These are phyloP conservation scores for Fusarium chlamydosporum DNA, from an alignment of 2,329 filamentous ascomycete species.

Conservation along the genomic window DNA sequence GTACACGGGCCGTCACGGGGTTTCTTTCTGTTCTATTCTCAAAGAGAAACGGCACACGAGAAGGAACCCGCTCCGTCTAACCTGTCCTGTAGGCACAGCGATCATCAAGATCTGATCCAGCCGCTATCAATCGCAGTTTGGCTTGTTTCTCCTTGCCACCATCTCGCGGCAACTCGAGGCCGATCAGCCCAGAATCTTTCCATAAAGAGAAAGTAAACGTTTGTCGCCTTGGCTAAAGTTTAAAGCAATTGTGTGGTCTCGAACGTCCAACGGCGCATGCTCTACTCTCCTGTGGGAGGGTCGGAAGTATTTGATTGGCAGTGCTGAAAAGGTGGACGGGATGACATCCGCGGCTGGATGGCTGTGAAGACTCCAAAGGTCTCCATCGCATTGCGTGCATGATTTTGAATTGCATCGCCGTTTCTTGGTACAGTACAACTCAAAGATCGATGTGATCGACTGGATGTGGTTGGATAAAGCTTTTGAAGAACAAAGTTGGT, in stretches of 20 bases:
- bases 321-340: conserved; percentile 28
- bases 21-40: not conserved
- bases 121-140: conserved; percentile 17
- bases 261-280: conserved; percentile 37
- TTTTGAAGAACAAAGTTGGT: conserved; percentile 9
- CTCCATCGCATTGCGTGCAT: conserved; percentile 24
- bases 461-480: no score
- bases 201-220: conserved; percentile 35
- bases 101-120: conserved; percentile 5
- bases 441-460: not conserved
- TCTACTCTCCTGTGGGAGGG: conserved; percentile 1
- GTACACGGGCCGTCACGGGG: conserved; percentile 32
- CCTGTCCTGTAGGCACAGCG: not conserved
- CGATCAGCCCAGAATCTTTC: conserved; percentile 8
- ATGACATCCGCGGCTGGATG: conserved; percentile 44
- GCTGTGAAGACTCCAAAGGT: conserved; percentile 5
- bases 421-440: not conserved
- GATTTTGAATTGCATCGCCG: conserved; percentile 26
- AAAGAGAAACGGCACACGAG: conserved; percentile 1
- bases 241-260: conserved; percentile 37
- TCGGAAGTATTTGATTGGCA: conserved; percentile 2
- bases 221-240: conserved; percentile 43
- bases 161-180: conserved; percentile 21
- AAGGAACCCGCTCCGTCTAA: not conserved
- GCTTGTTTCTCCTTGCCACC: conserved; percentile 21